Evolutionary conservation across 768 basidiomycete genomes (phyloP).

Genomic region (Mycena vitilis): DNA sequence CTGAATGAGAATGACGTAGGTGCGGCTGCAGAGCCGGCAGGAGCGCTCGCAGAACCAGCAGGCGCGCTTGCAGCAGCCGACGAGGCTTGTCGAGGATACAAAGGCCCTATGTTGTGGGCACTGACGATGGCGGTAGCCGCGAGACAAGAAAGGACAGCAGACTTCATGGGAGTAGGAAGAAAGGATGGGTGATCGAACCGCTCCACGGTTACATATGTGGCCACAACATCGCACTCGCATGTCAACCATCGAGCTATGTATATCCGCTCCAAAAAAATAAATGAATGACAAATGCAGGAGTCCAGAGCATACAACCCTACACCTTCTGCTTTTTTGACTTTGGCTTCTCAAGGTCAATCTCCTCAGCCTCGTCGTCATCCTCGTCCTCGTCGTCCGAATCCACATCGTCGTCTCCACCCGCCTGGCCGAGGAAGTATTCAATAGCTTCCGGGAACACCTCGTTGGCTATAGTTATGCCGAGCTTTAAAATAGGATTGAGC

Average conservation of each 20-base stretch:
- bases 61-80: background rate
- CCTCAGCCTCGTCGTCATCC: slow-evolving; percentile 82
- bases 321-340: slow-evolving; percentile 79
- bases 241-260: slow-evolving; percentile 1
- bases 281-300: slow-evolving; percentile 10
- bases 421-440: slow-evolving; percentile 82
- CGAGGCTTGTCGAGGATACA: slow-evolving; percentile 30
- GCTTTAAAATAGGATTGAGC: slow-evolving; percentile 50
- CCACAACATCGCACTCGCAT: background rate
- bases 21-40: slow-evolving; percentile 31
- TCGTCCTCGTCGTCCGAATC: slow-evolving; percentile 76
- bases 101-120: slow-evolving; percentile 45
- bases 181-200: slow-evolving; percentile 6
- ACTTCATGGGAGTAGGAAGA: slow-evolving; percentile 47
- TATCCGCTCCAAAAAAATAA: slow-evolving; percentile 21
- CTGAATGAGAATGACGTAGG: slow-evolving; percentile 55
- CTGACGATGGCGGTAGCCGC: slow-evolving; percentile 54
- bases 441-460: slow-evolving; percentile 87
- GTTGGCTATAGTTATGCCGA: slow-evolving; percentile 77
- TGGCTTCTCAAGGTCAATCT: slow-evolving; percentile 91
- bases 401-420: slow-evolving; percentile 67
- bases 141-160: slow-evolving; percentile 44
- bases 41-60: slow-evolving; percentile 2
- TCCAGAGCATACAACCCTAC: slow-evolving; percentile 43
- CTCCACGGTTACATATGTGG: background rate